Evolutionary conservation across 2,329 filamentous ascomycete genomes (phyloP).

Genomic region (Calonectria honghensis): DNA sequence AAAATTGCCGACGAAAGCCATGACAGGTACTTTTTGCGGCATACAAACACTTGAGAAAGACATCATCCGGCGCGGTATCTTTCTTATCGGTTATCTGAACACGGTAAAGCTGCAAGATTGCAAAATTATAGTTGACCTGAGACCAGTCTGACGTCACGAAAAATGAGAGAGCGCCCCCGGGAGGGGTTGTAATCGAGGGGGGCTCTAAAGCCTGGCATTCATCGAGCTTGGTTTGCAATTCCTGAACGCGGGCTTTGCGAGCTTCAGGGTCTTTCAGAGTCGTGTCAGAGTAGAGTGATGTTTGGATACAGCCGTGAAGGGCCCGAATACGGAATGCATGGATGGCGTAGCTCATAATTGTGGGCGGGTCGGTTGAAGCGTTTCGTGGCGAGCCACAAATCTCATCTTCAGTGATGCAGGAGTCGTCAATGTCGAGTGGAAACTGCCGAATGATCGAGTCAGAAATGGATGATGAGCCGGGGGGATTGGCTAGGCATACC

Average conservation of each 20-base stretch:
- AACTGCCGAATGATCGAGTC: neutral
- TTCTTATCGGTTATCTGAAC: constrained; percentile 44
- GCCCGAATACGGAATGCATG: constrained; percentile 34
- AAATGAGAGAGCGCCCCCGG: constrained; percentile 6
- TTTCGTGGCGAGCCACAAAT: constrained; percentile 6
- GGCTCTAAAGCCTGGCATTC: constrained; percentile 11
- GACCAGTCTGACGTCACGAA: constrained; percentile 23
- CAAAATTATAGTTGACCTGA: constrained; percentile 36
- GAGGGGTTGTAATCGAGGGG: neutral
- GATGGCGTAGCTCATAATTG: constrained; percentile 27
- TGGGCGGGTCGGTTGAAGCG: neutral
- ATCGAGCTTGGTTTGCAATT: constrained; percentile 27
- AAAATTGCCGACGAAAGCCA: constrained; percentile 46
- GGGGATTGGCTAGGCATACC: neutral
- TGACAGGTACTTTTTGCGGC: constrained; percentile 44
- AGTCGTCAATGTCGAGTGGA: constrained; percentile 37
- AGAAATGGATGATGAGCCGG: neutral
- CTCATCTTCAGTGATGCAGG: constrained; percentile 4
- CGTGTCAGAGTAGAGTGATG: constrained; percentile 23
- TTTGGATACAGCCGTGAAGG: constrained; percentile 37
- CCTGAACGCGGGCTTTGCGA: neutral
- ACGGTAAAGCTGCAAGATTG: constrained; percentile 52
- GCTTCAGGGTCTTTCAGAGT: neutral
- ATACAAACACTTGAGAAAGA: constrained; percentile 50
- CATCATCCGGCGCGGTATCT: constrained; percentile 37